These are phyloP conservation scores for Bipolaris victoriae DNA, from an alignment of 2,329 filamentous ascomycete species.

Conservation along the genomic window DNA sequence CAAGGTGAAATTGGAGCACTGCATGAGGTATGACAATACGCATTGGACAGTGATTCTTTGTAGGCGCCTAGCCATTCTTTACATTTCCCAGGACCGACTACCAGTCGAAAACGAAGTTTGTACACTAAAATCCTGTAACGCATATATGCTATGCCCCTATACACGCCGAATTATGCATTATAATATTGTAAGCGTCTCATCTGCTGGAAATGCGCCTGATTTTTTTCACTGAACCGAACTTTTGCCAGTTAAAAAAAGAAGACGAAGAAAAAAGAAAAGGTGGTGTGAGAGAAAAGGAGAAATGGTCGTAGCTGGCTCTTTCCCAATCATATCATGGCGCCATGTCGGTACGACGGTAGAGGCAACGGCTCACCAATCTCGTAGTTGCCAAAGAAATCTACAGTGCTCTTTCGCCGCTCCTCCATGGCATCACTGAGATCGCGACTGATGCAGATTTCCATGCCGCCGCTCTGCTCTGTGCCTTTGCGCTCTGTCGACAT, in stretches of 20 bases:
- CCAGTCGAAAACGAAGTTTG: too few relatives aligned
- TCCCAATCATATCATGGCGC: conserved; percentile 38
- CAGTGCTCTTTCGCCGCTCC: conserved; percentile 34
- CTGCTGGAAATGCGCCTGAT: neutral
- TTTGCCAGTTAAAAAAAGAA: neutral
- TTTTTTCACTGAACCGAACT: neutral
- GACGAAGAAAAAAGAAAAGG: neutral
- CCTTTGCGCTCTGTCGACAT: conserved; percentile 41
- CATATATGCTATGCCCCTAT: too few relatives aligned
- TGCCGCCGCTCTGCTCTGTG: conserved; percentile 43
- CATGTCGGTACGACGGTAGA: conserved; percentile 38
- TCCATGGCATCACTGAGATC: conserved; percentile 44
- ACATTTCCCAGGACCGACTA: too few relatives aligned
- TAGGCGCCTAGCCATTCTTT: too few relatives aligned
- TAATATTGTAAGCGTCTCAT: too few relatives aligned
- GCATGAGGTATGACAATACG: neutral
- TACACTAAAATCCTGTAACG: too few relatives aligned
- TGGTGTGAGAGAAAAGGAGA: neutral
- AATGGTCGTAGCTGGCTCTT: neutral
- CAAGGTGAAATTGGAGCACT: neutral
- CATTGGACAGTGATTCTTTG: neutral
- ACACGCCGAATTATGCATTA: too few relatives aligned
- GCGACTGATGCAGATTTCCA: conserved; percentile 45
- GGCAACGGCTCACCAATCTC: conserved; percentile 43
- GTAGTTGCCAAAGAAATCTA: conserved; percentile 47